Evolutionary conservation across 1,139 yeast species (phyloP).

Genomic region (Diutina neorugosa): DNA sequence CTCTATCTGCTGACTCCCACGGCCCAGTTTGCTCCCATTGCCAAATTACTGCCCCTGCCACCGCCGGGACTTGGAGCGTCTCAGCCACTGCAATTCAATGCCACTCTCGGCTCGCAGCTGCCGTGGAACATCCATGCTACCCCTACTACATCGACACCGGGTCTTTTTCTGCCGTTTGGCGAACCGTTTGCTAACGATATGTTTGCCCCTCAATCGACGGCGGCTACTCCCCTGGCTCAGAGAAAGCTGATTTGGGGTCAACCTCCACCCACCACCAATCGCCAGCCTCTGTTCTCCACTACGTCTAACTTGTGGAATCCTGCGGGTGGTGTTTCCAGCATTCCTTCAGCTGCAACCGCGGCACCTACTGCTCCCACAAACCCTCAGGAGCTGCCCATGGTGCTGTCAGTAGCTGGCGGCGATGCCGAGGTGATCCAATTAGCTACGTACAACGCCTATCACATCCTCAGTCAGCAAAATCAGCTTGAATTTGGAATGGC

Average conservation of each 20-base stretch:
- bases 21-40: neutral
- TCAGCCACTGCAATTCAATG: neutral
- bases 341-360: constrained; percentile 15
- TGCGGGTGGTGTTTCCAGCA: constrained; percentile 18
- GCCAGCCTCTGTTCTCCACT: neutral
- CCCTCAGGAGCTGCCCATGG: neutral
- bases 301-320: constrained; percentile 13
- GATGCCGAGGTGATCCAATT: constrained; percentile 11
- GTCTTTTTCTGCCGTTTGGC: neutral
- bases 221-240: neutral
- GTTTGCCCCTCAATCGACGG: neutral
- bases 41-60: neutral
- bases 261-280: neutral
- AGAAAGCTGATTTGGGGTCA: constrained; percentile 3
- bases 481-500: constrained; percentile 30
- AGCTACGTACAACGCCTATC: constrained; percentile 26
- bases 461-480: constrained; percentile 17
- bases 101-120: neutral
- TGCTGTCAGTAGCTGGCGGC: neutral
- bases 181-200: neutral
- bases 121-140: neutral
- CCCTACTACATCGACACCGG: neutral
- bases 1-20: neutral
- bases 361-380: neutral
- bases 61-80: constrained; percentile 2